Evolutionary conservation across 345 rosid genomes (phyloP).

Genomic region (Balakata baccata): DNA sequence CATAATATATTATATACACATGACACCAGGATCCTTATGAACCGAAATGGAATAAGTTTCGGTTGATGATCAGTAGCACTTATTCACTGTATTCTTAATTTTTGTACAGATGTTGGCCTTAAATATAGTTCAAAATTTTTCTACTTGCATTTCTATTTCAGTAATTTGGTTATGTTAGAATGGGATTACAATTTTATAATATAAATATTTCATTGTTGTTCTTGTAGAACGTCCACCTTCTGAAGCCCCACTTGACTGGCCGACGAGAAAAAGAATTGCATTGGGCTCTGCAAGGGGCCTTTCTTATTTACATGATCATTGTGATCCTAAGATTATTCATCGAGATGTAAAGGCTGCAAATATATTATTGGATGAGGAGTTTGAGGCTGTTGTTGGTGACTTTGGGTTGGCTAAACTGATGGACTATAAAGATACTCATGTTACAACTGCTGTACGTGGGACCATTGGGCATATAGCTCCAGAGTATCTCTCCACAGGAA

Average conservation of each 20-base stretch:
- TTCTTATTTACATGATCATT: conserved; percentile 31
- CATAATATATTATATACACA: neutral
- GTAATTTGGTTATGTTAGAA: neutral
- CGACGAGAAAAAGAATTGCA: conserved; percentile 25
- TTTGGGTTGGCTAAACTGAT: conserved; percentile 32
- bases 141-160: neutral
- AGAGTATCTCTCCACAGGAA: conserved; percentile 32
- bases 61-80: neutral
- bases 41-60: neutral
- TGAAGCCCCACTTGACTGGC: conserved; percentile 31
- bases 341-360: conserved; percentile 36
- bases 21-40: neutral
- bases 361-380: conserved; percentile 33
- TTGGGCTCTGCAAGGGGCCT: conserved; percentile 34
- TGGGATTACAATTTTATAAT: neutral
- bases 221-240: conserved; percentile 24
- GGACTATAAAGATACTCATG: conserved; percentile 37
- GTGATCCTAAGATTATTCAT: conserved; percentile 34
- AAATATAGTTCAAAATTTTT: neutral
- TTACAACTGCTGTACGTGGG: conserved; percentile 35
- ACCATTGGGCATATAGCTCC: conserved; percentile 36
- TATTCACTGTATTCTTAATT: neutral
- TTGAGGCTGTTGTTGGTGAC: conserved; percentile 36
- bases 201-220: neutral
- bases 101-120: neutral